Evolutionary conservation across 1,139 yeast genomes (phyloP), one percentile per base, ranked within the genome.

Genomic region (Protomyces gravidus): DNA sequence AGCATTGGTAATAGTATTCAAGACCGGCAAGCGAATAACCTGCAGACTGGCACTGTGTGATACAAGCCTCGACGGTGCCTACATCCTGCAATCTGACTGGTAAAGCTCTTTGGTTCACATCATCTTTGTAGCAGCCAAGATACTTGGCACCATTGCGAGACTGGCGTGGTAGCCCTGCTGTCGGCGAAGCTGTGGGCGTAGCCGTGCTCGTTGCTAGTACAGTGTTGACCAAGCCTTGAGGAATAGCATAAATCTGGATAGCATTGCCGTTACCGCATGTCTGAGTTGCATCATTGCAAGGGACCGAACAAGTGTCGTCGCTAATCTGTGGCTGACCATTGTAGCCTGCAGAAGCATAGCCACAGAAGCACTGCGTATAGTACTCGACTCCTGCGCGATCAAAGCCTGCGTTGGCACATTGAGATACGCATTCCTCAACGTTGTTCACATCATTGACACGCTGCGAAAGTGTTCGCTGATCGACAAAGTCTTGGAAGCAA

Each of bases 41-140:
- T 2, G 50, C 50, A 26, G 25, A 25, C 36, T 28, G 50, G 15
- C 50, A 46, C 15, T 13, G 21, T 26, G 50, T 25, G 9, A 46
- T 27, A 27, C 50, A 46, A 11, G 50, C 50, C 15, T 46, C 50
- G 13, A 46, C 50, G 7, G 50, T 46, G 36, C 50, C 50, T n/a
- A 46, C 50, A 28, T 46, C 50, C 17, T 26, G 17, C n/a, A 26
- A 13, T 6, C 50, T 25, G 5, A 27, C 30, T 1, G 47, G 47
- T 11, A 46, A 17, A 1, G 50, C 17, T 1, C 50, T 17, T n/a
- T 46, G 27, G 23, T n/a, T 17, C 19, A 46, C 36, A 15, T 19
- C 23, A 15, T 46, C 50, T 11, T 21, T 13, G 36, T 13, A 46
- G 17, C 50, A 46, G 39, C 50, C 50, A 46, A 46, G 27, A 21